Evolutionary conservation across 306 rosid species (phyloP).

Genomic region (Cucurbita argyrosperma): DNA sequence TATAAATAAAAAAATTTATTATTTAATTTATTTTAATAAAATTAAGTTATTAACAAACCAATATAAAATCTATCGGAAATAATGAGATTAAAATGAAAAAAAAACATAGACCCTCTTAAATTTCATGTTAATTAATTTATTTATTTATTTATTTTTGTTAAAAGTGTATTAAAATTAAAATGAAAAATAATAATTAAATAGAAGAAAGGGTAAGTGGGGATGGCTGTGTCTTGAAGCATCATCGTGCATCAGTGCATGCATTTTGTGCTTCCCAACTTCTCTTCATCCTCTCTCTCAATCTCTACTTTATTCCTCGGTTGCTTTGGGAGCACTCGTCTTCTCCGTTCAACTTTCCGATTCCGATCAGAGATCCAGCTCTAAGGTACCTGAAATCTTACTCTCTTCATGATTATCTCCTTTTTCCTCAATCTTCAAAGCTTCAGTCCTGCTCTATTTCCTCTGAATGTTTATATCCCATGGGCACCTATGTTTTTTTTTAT

Average conservation of each 20-base stretch:
- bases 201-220: slow-evolving; percentile 26
- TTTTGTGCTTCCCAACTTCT: slow-evolving; percentile 29
- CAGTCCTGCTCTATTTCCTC: background rate
- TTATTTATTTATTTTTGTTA: too few relatives aligned
- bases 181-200: background rate
- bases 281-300: slow-evolving; percentile 15
- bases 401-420: background rate
- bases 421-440: background rate
- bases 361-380: slow-evolving; percentile 15
- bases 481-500: background rate
- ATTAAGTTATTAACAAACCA: too few relatives aligned
- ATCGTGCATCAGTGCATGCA: slow-evolving; percentile 81
- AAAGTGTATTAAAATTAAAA: too few relatives aligned
- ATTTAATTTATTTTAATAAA: too few relatives aligned
- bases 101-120: too few relatives aligned
- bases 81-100: too few relatives aligned
- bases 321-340: slow-evolving; percentile 91
- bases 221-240: slow-evolving; percentile 96
- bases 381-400: slow-evolving; percentile 16
- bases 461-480: background rate
- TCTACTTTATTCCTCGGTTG: slow-evolving; percentile 18
- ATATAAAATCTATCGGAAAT: too few relatives aligned
- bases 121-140: too few relatives aligned
- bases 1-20: too few relatives aligned
- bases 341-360: slow-evolving; percentile 12